Evolutionary conservation across 2,329 filamentous ascomycete genomes (phyloP).

Genomic region (Neoascochyta sp.): DNA sequence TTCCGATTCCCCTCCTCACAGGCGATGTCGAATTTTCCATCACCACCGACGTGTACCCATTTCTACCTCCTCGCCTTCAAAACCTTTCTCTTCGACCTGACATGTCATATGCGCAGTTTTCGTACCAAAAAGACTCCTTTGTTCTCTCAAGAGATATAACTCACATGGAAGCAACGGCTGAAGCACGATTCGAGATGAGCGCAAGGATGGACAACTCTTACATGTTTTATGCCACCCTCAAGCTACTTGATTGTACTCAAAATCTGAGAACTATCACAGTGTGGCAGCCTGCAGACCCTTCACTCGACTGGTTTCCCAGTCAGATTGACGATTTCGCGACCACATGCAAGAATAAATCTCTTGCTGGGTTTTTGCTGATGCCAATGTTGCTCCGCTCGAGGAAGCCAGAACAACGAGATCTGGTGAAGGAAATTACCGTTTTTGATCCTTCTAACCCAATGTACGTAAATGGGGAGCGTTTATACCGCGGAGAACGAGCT

Average conservation of each 20-base stretch:
- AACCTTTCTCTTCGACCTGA: conserved; percentile 24
- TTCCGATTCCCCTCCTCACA: conserved; percentile 23
- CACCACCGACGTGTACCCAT: conserved; percentile 15
- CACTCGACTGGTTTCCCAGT: conserved; percentile 19
- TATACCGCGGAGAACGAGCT: conserved; percentile 17
- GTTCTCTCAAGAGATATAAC: conserved; percentile 13
- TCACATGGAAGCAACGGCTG: conserved; percentile 13
- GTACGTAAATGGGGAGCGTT: conserved; percentile 2
- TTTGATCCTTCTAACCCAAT: conserved; percentile 11
- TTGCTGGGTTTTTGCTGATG: conserved; percentile 16
- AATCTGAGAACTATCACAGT: conserved; percentile 20
- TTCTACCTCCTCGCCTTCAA: conserved; percentile 20
- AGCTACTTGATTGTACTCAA: conserved; percentile 15
- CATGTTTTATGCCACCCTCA: conserved; percentile 18
- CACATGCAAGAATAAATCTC: conserved; percentile 22
- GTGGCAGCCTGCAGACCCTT: conserved; percentile 26
- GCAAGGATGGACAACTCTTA: conserved; percentile 28
- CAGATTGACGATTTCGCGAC: conserved; percentile 22
- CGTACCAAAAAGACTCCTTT: conserved; percentile 17
- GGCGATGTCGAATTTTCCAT: conserved; percentile 23
- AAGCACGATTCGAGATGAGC: conserved; percentile 10
- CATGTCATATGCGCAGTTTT: conserved; percentile 22
- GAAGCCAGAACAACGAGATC: conserved; percentile 19
- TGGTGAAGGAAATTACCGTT: conserved; percentile 18
- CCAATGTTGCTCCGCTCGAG: conserved; percentile 23